Evolutionary conservation across 768 basidiomycete species (phyloP).

Genomic region (Dendrothele bispora): DNA sequence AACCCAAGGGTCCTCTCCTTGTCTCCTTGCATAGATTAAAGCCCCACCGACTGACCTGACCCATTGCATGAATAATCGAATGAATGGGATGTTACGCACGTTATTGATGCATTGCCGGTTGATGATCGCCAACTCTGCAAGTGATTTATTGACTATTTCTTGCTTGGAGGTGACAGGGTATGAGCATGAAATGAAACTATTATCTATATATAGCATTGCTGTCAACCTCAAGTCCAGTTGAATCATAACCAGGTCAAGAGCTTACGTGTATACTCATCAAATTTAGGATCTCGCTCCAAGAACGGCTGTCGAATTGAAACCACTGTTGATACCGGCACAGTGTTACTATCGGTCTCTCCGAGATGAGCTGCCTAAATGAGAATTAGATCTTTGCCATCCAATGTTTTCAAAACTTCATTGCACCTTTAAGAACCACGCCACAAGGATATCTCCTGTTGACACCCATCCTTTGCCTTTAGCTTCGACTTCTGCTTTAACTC

Average conservation of each 20-base stretch:
- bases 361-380: constrained; percentile 4
- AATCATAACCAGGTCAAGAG: no score
- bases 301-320: constrained; percentile 1
- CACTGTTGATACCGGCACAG: background rate
- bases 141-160: constrained; percentile 2
- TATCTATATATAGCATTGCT: no score
- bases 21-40: background rate
- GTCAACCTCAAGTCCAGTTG: no score
- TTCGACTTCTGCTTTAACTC: constrained; percentile 1
- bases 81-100: constrained; percentile 2
- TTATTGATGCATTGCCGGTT: constrained; percentile 1
- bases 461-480: constrained; percentile 5
- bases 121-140: constrained; percentile 3
- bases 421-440: constrained; percentile 4
- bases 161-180: constrained; percentile 2
- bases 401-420: background rate
- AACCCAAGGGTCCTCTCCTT: constrained; percentile 1
- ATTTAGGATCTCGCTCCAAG: background rate
- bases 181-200: constrained; percentile 5
- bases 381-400: background rate
- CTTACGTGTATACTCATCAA: constrained; percentile 2
- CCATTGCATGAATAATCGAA: constrained; percentile 5
- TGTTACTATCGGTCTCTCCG: constrained; percentile 3
- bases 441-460: constrained; percentile 5
- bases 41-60: constrained; percentile 2